These are phyloP conservation scores for Kuraishia piskuri DNA, from an alignment of 805 yeast genomes.

Conservation along the genomic window DNA sequence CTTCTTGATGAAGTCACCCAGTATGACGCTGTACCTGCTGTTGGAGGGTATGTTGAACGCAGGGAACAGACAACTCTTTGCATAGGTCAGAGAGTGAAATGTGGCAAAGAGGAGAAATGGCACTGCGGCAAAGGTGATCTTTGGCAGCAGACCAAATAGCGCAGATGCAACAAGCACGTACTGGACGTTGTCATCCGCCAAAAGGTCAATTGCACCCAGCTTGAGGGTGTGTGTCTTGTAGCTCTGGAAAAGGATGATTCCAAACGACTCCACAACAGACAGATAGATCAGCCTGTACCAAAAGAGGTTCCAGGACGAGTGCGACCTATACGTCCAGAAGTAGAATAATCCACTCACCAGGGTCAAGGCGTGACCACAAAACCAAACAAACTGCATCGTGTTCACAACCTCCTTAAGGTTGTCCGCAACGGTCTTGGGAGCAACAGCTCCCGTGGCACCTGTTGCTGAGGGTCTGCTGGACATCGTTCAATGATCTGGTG, in stretches of 20 bases:
- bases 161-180: conserved; percentile 52
- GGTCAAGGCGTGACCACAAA: conserved; percentile 47
- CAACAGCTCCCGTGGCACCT: neutral
- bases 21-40: neutral
- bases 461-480: neutral
- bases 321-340: conserved; percentile 23
- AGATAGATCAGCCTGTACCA: conserved; percentile 55
- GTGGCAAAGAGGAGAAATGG: conserved; percentile 74
- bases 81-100: conserved; percentile 74
- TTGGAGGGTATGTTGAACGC: conserved; percentile 27
- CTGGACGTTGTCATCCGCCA: conserved; percentile 63
- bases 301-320: conserved; percentile 24
- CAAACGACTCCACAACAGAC: conserved; percentile 66
- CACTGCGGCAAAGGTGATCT: conserved; percentile 49
- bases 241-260: conserved; percentile 63
- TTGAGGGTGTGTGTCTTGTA: conserved; percentile 25
- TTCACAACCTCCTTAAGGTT: conserved; percentile 13
- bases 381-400: conserved; percentile 73
- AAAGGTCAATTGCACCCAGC: conserved; percentile 18
- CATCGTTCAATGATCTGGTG: neutral
- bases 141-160: conserved; percentile 51
- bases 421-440: neutral
- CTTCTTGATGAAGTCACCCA: conserved; percentile 30
- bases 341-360: conserved; percentile 31
- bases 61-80: conserved; percentile 61